phyloP scores from a whole-genome alignment of 495 filamentous ascomycete genomes.

The Penicillium salamii region DNA sequence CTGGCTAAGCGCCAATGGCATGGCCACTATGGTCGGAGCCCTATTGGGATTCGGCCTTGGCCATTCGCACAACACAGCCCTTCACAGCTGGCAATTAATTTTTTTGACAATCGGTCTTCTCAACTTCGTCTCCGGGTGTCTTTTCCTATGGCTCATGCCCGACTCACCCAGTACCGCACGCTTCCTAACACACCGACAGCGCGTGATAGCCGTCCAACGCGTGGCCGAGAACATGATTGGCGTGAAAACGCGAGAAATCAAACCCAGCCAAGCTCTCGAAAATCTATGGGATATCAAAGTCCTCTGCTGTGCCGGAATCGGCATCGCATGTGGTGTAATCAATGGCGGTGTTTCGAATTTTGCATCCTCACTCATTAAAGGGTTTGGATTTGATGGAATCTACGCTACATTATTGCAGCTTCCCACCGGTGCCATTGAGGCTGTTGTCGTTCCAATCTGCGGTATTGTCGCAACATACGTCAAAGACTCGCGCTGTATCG shows the following conservation, averaged over 20 bases:
- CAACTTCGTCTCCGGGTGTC: constrained; percentile 42
- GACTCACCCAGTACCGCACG: constrained; percentile 42
- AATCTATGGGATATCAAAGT: constrained; percentile 41
- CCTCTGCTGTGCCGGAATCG: constrained; percentile 32
- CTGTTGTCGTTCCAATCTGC: constrained; percentile 33
- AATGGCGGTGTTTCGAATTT: constrained; percentile 48
- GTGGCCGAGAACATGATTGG: constrained; percentile 51
- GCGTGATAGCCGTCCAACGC: constrained; percentile 40
- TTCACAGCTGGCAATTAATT: constrained; percentile 54
- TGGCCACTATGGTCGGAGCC: constrained; percentile 51
- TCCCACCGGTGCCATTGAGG: constrained; percentile 45
- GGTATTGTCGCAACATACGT: constrained; percentile 39
- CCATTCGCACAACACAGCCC: constrained; percentile 36
- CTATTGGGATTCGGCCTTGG: constrained; percentile 54
- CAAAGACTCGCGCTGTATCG: constrained; percentile 41
- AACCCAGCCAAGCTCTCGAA: constrained; percentile 36
- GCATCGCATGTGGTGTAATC: constrained; percentile 40
- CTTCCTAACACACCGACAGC: constrained; percentile 42
- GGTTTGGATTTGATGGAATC: constrained; percentile 36
- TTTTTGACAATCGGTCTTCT: constrained; percentile 53
- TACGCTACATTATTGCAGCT: constrained; percentile 45
- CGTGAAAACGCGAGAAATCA: constrained; percentile 39
- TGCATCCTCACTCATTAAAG: constrained; percentile 45
- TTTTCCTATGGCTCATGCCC: constrained; percentile 41
- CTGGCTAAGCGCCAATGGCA: constrained; percentile 64